A percentile compares a stretch with the other conserved stretches of the same genome.
Conservation (phyloP, 805 yeast genomes). For the Suhomyces emberorum region DNA sequence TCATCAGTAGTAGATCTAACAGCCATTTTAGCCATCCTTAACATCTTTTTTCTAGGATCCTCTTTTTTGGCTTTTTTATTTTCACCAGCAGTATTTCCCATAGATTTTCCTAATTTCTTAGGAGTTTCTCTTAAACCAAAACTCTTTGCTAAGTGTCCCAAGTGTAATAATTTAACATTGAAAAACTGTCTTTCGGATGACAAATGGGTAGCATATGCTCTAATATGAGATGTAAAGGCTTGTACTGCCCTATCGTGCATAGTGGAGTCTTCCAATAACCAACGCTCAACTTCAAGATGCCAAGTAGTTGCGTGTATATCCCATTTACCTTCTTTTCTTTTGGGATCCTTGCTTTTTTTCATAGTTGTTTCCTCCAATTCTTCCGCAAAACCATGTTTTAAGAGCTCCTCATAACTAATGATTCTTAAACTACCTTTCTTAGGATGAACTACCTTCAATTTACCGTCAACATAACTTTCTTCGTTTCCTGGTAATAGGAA, state of each 20-base stretch:
- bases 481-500: slow-evolving; percentile 87
- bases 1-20: slow-evolving; percentile 64
- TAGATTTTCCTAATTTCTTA: slow-evolving; percentile 58
- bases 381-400: slow-evolving; percentile 36
- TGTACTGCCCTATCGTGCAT: slow-evolving; percentile 66
- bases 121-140: slow-evolving; percentile 96
- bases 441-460: slow-evolving; percentile 38
- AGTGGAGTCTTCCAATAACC: slow-evolving; percentile 67
- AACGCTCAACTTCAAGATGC: slow-evolving; percentile 88
- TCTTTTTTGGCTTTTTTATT: slow-evolving; percentile 48
- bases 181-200: slow-evolving; percentile 74
- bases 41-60: slow-evolving; percentile 70
- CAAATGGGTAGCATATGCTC: slow-evolving; percentile 96
- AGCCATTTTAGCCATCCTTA: slow-evolving; percentile 69
- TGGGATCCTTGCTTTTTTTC: slow-evolving; percentile 36
- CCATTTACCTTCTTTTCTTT: slow-evolving; percentile 58
- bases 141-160: slow-evolving; percentile 94
- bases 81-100: slow-evolving; percentile 29
- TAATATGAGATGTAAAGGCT: slow-evolving; percentile 83
- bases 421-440: slow-evolving; percentile 32
- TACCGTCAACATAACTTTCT: slow-evolving; percentile 71
- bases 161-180: slow-evolving; percentile 77
- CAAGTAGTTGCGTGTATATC: slow-evolving; percentile 94
- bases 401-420: slow-evolving; percentile 31
- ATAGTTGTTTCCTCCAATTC: slow-evolving; percentile 36